Evolutionary conservation across 2,329 filamentous ascomycete species (phyloP).

Genomic region (Diaporthe aspalathi): DNA sequence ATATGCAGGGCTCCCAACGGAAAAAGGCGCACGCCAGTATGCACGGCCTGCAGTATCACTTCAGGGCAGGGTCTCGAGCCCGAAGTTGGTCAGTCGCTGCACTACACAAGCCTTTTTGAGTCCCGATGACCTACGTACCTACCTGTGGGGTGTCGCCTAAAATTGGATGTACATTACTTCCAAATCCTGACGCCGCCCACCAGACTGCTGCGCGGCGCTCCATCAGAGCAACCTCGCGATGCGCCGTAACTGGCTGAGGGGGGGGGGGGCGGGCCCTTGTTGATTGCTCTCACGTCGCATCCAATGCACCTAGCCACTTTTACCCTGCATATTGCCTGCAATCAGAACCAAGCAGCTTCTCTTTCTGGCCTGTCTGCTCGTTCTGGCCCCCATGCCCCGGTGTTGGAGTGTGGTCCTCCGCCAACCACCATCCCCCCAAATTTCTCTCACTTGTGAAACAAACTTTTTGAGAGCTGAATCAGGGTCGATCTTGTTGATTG

Average conservation of each 20-base stretch:
- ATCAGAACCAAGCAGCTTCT: conserved; percentile 15
- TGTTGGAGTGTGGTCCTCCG: conserved; percentile 1
- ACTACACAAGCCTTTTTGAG: background rate
- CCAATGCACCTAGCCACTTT: conserved; percentile 30
- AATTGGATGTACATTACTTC: too few species aligned
- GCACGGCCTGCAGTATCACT: conserved; percentile 3
- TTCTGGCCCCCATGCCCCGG: background rate
- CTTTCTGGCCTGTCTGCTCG: background rate
- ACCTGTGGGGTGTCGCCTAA: too few species aligned
- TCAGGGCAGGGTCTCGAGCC: background rate
- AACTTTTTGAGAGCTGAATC: conserved; percentile 20
- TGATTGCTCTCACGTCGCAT: conserved; percentile 27
- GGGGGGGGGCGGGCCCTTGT: background rate
- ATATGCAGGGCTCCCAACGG: background rate
- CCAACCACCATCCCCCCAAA: background rate
- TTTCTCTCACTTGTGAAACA: conserved; percentile 25
- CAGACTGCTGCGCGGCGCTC: conserved; percentile 4
- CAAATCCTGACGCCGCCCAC: background rate
- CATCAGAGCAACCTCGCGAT: conserved; percentile 22
- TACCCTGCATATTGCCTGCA: conserved; percentile 31
- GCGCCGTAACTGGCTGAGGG: background rate
- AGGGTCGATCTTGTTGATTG: conserved; percentile 12
- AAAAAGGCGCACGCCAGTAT: background rate
- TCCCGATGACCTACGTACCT: background rate
- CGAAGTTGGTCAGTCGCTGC: background rate